phyloP scores from a whole-genome alignment of 208 protist genomes.

The Tetramitus jugosus region DNA sequence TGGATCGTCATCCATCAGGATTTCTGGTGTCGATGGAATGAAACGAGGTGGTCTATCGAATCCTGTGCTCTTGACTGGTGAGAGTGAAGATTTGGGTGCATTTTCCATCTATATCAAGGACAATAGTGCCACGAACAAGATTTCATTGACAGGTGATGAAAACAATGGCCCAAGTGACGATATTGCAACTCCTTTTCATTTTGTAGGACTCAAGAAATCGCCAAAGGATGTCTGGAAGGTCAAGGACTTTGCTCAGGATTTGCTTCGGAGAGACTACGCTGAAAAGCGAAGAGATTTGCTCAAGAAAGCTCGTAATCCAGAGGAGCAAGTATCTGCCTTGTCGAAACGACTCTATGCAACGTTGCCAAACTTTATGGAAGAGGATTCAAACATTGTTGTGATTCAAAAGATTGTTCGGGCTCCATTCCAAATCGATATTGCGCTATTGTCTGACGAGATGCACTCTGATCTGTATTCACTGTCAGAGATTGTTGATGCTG shows the following conservation, averaged over 20 bases:
- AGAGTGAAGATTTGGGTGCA: neutral
- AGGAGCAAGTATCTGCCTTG: neutral
- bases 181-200: neutral
- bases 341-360: neutral
- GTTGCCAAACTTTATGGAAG: constrained; percentile 5
- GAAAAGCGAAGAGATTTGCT: neutral
- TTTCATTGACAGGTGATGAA: neutral
- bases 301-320: neutral
- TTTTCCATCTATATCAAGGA: neutral
- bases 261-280: neutral
- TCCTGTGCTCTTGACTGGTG: neutral
- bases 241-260: neutral
- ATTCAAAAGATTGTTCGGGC: neutral
- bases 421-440: neutral
- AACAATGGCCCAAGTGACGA: neutral
- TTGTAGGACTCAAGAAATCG: neutral
- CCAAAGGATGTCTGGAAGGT: neutral
- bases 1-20: neutral
- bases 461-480: neutral
- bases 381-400: neutral
- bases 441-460: neutral
- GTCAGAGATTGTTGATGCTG: neutral
- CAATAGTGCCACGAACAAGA: neutral
- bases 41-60: neutral
- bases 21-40: neutral